Evolutionary conservation across 2,329 filamentous ascomycete genomes (phyloP).

Genomic region (Penicillium sp.): DNA sequence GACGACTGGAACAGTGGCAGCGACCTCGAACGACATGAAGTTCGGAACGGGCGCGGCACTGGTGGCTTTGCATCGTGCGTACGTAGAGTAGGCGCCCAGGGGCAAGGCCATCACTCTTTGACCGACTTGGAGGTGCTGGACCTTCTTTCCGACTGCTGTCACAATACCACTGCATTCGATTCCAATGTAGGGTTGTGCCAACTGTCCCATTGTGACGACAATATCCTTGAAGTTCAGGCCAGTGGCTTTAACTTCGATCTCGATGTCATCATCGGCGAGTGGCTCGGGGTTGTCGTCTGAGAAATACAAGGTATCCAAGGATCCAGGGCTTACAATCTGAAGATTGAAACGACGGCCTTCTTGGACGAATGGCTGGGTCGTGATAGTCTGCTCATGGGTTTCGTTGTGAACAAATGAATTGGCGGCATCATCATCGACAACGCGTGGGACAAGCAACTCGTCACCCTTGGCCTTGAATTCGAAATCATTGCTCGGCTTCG

Average conservation of each 20-base stretch:
- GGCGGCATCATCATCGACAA: conserved; percentile 17
- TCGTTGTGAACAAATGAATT: conserved; percentile 28
- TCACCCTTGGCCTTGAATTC: conserved; percentile 23
- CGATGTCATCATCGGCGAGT: conserved; percentile 28
- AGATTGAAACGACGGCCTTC: conserved; percentile 23
- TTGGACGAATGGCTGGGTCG: conserved; percentile 25
- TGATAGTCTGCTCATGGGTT: conserved; percentile 21
- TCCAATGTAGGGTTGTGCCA: conserved; percentile 31
- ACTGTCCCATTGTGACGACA: conserved; percentile 38
- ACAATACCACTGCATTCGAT: conserved; percentile 38
- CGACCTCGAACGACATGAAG: conserved; percentile 22
- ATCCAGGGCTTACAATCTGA: conserved; percentile 21
- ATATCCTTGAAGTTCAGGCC: conserved; percentile 41
- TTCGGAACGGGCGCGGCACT: conserved; percentile 21
- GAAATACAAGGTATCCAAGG: conserved; percentile 27
- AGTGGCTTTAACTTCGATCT: conserved; percentile 37
- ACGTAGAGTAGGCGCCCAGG: conserved; percentile 32
- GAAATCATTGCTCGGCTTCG: conserved; percentile 15
- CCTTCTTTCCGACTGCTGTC: conserved; percentile 30
- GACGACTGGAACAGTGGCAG: conserved; percentile 21
- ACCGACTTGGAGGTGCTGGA: conserved; percentile 30
- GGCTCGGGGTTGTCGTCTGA: conserved; percentile 18
- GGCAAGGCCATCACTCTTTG: conserved; percentile 37
- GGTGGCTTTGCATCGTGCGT: conserved; percentile 27
- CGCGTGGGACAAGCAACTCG: conserved; percentile 21